Evolutionary conservation across 2,329 filamentous ascomycete species (phyloP).

Genomic region (Coniochaeta sp.): DNA sequence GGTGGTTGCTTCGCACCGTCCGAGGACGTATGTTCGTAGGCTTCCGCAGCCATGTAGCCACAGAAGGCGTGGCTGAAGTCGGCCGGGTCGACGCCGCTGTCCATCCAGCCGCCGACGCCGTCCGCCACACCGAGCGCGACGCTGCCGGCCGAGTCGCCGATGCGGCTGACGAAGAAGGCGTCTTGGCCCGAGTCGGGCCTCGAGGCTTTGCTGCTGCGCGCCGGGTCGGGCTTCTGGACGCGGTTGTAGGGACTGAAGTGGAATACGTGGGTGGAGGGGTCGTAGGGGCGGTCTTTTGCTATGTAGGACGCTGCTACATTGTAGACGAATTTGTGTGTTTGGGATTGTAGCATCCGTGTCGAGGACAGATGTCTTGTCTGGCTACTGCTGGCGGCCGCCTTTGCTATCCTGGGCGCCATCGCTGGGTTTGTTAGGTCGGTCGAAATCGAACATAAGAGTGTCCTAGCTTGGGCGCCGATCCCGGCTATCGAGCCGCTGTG

Average conservation of each 20-base stretch:
- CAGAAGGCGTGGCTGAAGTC: slow-evolving; percentile 94
- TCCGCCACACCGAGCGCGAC: slow-evolving; percentile 88
- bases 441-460: background rate
- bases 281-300: slow-evolving; percentile 62
- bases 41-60: slow-evolving; percentile 79
- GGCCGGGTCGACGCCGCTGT: slow-evolving; percentile 86
- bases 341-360: background rate
- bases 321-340: slow-evolving; percentile 47
- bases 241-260: slow-evolving; percentile 62
- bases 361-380: background rate
- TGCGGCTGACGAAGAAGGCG: slow-evolving; percentile 82
- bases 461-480: background rate
- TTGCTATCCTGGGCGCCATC: background rate
- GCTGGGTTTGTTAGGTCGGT: background rate
- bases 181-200: slow-evolving; percentile 84
- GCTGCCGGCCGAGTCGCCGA: slow-evolving; percentile 58
- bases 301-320: slow-evolving; percentile 68
- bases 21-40: slow-evolving; percentile 44
- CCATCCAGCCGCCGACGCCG: slow-evolving; percentile 91
- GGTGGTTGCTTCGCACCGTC: slow-evolving; percentile 12
- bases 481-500: background rate
- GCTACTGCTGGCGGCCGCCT: background rate
- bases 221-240: slow-evolving; percentile 37
- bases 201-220: slow-evolving; percentile 47
- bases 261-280: slow-evolving; percentile 61